These are phyloP conservation scores for Globisporangium spinosum DNA, from an alignment of 352 stramenopile species.

Conservation along the genomic window DNA sequence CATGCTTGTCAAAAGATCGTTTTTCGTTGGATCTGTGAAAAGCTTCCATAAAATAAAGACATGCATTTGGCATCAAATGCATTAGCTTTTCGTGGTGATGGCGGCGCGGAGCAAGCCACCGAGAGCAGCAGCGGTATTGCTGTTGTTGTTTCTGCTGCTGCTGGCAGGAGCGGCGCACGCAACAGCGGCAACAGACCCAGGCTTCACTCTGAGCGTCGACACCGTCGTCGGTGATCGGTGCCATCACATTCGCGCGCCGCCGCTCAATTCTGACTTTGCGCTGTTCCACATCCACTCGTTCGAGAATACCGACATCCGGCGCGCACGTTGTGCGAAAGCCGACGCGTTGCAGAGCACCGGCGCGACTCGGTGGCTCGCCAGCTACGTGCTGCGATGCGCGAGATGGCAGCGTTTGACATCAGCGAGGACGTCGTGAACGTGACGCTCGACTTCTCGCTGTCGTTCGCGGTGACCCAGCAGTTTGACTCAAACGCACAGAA, in stretches of 20 bases:
- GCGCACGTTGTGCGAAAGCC: constrained; percentile 20
- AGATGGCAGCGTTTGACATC: constrained; percentile 42
- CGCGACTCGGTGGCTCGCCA: constrained; percentile 25
- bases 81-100: too few species aligned
- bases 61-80: too few species aligned
- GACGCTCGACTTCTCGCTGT: constrained; percentile 47
- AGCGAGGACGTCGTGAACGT: constrained; percentile 54
- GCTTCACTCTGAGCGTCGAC: not conserved
- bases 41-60: constrained; percentile 1
- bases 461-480: constrained; percentile 31
- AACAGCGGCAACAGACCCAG: not conserved
- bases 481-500: constrained; percentile 10
- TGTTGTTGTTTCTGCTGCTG: not conserved
- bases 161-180: not conserved
- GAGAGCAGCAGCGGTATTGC: too few species aligned
- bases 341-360: constrained; percentile 30
- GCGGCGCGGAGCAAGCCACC: too few species aligned
- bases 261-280: constrained; percentile 25
- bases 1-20: not conserved
- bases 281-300: constrained; percentile 43
- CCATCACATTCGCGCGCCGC: constrained; percentile 22
- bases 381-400: constrained; percentile 32
- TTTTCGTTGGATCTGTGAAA: not conserved
- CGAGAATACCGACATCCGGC: constrained; percentile 25
- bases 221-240: constrained; percentile 14